Evolutionary conservation across 306 rosid genomes (phyloP).

Genomic region (Oxytropis ochrocephala): DNA sequence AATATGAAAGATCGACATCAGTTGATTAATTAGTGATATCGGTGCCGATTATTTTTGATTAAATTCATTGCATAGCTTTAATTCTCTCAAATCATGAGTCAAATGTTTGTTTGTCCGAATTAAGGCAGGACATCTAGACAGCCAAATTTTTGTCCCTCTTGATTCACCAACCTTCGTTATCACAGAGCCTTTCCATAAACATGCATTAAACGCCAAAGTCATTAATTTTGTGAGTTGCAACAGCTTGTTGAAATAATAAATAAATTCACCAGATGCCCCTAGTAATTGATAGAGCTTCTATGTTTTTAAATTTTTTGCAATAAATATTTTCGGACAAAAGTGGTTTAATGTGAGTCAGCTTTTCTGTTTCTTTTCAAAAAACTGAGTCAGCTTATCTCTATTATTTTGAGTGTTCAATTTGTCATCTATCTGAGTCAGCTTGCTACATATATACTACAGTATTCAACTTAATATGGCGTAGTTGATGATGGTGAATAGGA

Average conservation of each 20-base stretch:
- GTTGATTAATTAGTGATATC: no score
- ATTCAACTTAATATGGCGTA: no score
- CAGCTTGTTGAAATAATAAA: neutral
- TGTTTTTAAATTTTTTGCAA: neutral
- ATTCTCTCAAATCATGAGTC: no score
- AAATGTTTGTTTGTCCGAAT: neutral
- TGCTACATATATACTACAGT: neutral
- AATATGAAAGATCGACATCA: no score
- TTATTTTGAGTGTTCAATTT: neutral
- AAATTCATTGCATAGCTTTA: no score
- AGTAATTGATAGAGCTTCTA: neutral
- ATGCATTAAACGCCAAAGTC: neutral
- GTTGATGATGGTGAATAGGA: neutral
- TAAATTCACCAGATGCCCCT: neutral
- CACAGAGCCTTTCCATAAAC: neutral
- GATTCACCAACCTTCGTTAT: neutral
- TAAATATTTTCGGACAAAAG: neutral
- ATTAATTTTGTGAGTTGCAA: neutral
- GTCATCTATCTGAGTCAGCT: neutral
- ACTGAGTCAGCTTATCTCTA: slow-evolving; percentile 11
- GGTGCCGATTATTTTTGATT: no score
- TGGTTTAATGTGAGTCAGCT: slow-evolving; percentile 4
- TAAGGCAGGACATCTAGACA: neutral
- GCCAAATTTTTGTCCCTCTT: neutral
- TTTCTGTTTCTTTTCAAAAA: neutral